Conservation (phyloP, 768 basidiomycete genomes). For the Russula compacta region DNA sequence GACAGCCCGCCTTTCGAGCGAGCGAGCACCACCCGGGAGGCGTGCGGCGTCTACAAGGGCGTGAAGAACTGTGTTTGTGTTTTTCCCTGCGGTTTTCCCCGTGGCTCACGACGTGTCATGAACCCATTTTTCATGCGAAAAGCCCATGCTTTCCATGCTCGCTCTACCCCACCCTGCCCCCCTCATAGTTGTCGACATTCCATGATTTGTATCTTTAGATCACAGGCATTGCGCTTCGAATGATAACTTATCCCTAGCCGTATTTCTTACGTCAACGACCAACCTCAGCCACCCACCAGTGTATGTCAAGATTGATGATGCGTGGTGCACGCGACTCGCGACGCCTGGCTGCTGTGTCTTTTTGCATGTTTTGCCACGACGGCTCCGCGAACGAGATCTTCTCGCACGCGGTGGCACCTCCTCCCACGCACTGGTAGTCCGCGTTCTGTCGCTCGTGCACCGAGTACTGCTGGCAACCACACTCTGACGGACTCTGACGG, state of each 20-base stretch:
- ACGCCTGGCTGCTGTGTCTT: too few relatives aligned
- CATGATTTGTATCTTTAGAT: neutral
- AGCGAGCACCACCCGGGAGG: slow-evolving; percentile 1
- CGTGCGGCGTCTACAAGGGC: slow-evolving; percentile 6
- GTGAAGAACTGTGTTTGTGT: neutral
- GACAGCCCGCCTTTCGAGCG: slow-evolving; percentile 14
- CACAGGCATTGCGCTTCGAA: neutral
- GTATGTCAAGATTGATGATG: neutral
- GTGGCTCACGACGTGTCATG: neutral
- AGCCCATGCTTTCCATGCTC: neutral
- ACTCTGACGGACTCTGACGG: too few relatives aligned
- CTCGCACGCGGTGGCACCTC: too few relatives aligned
- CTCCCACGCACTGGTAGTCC: too few relatives aligned
- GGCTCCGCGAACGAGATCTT: too few relatives aligned
- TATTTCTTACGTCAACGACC: neutral
- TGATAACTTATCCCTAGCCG: neutral
- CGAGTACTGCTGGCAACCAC: too few relatives aligned
- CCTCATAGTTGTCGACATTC: neutral
- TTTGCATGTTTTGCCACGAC: too few relatives aligned
- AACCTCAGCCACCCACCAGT: neutral
- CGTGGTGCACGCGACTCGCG: neutral
- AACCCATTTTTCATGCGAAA: neutral
- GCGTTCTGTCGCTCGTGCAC: too few relatives aligned
- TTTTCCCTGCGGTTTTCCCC: neutral
- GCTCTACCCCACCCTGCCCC: too few relatives aligned